A percentile compares a stretch with the other conserved stretches of the same genome.
Conservation (phyloP, 352 stramenopile genomes). For the Globisporangium iwayamae region DNA sequence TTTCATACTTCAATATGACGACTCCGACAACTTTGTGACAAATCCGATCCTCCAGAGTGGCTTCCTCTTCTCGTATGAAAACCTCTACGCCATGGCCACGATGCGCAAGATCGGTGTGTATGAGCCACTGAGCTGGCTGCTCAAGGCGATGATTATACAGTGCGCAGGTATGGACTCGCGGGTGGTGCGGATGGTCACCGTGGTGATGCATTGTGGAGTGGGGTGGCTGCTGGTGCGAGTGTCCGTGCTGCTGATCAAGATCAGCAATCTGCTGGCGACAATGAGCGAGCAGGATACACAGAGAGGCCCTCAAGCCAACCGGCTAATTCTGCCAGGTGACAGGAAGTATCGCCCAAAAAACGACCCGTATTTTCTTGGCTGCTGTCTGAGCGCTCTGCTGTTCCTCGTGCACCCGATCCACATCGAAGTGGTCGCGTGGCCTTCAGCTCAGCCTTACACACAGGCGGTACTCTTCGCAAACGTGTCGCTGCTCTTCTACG, state of each 20-base stretch:
- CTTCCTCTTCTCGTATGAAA: slow-evolving; percentile 20
- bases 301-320: no score
- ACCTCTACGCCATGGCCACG: slow-evolving; percentile 43
- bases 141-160: slow-evolving; percentile 49
- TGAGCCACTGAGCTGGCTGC: slow-evolving; percentile 59
- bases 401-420: slow-evolving; percentile 61
- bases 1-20: slow-evolving; percentile 32
- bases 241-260: slow-evolving; percentile 17
- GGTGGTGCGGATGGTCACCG: slow-evolving; percentile 35
- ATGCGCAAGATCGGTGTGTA: slow-evolving; percentile 64
- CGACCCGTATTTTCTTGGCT: slow-evolving; percentile 16
- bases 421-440: slow-evolving; percentile 17
- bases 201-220: slow-evolving; percentile 20
- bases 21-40: slow-evolving; percentile 53
- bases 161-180: slow-evolving; percentile 32
- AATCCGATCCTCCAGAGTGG: slow-evolving; percentile 43
- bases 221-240: not conserved
- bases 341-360: no score
- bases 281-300: no score
- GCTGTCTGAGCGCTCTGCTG: slow-evolving; percentile 39
- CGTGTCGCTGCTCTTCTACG: slow-evolving; percentile 34
- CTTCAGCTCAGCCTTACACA: slow-evolving; percentile 66
- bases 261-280: slow-evolving; percentile 8
- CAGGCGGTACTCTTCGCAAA: slow-evolving; percentile 50
- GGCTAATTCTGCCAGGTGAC: no score